Evolutionary conservation across 192 early-diverging fungal species (phyloP), one percentile per base, ranked within the genome.

Genomic region (Paraglomus brasilianum): DNA sequence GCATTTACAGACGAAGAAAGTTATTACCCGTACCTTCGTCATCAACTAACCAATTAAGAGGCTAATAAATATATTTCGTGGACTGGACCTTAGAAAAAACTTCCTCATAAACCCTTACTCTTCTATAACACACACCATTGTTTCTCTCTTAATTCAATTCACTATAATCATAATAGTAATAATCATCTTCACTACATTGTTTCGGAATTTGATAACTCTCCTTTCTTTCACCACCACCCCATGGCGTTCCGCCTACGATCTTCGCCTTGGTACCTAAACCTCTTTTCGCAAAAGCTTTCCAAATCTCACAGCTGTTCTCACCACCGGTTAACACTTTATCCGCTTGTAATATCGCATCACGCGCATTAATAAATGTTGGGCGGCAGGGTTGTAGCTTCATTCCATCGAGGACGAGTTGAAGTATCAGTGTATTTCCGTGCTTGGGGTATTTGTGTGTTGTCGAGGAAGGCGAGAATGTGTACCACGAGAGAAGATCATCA

Each of bases 281-380:
- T 50, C 96, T 88, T 76, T 92, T 94, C 17, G 96, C 87, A 84
- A 98, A 93, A 24, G 76, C 91, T 62, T 58, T 80, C 85, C 89
- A 91, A 52, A 93, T 82, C 52, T 83, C 74, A 73, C 91, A 93
- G 46, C 80, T 69, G 75, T 91, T 87, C n/a, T 82, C 75, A 61
- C 88, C 89, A 10, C 77, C 76, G 7, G 89, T 91, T 50, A 88
- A 72, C 56, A 81, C 62, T 46, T 80, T 62, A 60, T 91, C 88
- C 8, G 90, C 90, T 59, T 82, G 74, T 21, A 93, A 45, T 22
- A 92, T 92, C 17, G 90, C 87, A 59, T 91, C 82, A 74, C 91
- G 86, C 1, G 91, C 86, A 51, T 85, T 79, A 44, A 87, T 82
- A 69, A 93, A 93, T 24, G 78, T 77, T 15, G 91, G 91, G 36